These are phyloP conservation scores for Auricularia sp. DNA, from an alignment of 768 basidiomycete species.

Conservation along the genomic window DNA sequence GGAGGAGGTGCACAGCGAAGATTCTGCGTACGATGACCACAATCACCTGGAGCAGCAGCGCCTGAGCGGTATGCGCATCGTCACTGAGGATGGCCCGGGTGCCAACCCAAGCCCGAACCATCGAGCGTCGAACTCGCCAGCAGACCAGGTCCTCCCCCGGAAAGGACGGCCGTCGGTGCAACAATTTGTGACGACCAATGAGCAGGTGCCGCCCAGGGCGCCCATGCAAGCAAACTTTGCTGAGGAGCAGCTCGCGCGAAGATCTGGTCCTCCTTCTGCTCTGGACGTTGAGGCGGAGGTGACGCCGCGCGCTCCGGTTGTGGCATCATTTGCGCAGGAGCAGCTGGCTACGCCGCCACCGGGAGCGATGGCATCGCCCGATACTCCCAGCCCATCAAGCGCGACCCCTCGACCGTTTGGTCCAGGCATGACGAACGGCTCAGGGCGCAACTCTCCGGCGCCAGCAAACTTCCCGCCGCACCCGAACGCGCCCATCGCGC, in stretches of 20 bases:
- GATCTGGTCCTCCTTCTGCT: not conserved
- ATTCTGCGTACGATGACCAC: not conserved
- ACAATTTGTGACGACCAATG: not conserved
- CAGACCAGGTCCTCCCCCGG: not conserved
- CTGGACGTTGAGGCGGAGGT: not conserved
- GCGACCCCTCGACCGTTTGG: not conserved
- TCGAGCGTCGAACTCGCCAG: not conserved
- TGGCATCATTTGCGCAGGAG: not conserved
- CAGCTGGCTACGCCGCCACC: not conserved
- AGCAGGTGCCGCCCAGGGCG: not conserved
- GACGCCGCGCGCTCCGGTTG: not conserved
- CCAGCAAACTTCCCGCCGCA: constrained; percentile 37
- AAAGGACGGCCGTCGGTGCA: not conserved
- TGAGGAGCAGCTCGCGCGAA: not conserved
- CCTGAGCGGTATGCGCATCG: not conserved
- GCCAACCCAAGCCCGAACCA: not conserved
- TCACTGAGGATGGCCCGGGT: not conserved
- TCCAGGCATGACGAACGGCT: not conserved
- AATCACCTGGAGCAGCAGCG: not conserved
- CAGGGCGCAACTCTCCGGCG: not conserved
- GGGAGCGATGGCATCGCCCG: not conserved
- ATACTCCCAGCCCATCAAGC: not conserved
- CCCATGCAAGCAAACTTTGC: not conserved
- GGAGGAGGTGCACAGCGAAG: not conserved
- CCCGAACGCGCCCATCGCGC: constrained; percentile 37